Conservation (phyloP, 108 stramenopile species). For the Cyclotella choctawhatcheeana region DNA sequence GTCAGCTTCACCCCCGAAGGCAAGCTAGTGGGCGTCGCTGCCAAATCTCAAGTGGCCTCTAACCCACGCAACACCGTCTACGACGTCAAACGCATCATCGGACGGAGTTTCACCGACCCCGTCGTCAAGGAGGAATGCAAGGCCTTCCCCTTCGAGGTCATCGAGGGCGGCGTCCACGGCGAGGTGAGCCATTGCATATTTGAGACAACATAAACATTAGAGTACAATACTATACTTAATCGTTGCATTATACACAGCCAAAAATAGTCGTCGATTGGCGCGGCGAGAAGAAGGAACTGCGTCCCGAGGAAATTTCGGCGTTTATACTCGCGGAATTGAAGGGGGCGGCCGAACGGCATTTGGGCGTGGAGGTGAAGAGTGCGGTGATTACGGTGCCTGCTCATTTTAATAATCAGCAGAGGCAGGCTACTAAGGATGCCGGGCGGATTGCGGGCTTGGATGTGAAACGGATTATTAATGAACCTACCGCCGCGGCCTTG, state of each 20-base stretch:
- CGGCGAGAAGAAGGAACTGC: constrained; percentile 56
- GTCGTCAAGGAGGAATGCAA: constrained; percentile 62
- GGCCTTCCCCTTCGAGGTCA: constrained; percentile 55
- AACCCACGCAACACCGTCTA: constrained; percentile 69
- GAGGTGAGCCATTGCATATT: no score
- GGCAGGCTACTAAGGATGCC: constrained; percentile 88
- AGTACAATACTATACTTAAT: no score
- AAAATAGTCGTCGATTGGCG: constrained; percentile 59
- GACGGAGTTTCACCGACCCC: constrained; percentile 57
- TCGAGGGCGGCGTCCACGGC: constrained; percentile 49
- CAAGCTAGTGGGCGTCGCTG: constrained; percentile 62
- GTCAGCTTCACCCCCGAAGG: constrained; percentile 74
- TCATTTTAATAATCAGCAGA: constrained; percentile 90
- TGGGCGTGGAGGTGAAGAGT: constrained; percentile 56
- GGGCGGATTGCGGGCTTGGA: constrained; percentile 71
- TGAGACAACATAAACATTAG: no score
- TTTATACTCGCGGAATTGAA: constrained; percentile 69
- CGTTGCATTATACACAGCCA: no score
- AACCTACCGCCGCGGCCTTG: constrained; percentile 78
- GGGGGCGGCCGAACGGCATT: constrained; percentile 58
- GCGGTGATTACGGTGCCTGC: constrained; percentile 90
- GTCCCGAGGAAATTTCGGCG: constrained; percentile 70
- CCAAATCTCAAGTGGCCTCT: constrained; percentile 64
- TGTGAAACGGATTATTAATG: constrained; percentile 76
- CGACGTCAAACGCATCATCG: constrained; percentile 78